Conservation (phyloP, 2,329 filamentous ascomycete species). For the Claviceps purpurea region DNA sequence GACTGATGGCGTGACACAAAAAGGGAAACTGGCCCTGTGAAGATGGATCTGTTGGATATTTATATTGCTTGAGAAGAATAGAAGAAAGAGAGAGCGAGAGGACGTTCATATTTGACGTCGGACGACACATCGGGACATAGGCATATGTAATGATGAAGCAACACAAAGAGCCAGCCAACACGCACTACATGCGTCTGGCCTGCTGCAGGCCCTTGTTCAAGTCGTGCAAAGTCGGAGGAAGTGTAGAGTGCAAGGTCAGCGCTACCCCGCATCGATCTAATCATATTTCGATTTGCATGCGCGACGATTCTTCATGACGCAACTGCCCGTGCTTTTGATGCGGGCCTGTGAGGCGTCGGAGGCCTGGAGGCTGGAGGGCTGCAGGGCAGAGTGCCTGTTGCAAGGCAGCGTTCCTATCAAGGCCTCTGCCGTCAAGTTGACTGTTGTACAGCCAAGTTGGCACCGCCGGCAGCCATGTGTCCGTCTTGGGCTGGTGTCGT, state of each 20-base stretch:
- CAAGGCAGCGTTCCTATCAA: neutral
- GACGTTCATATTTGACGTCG: neutral
- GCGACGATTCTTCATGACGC: constrained; percentile 4
- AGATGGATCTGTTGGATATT: neutral
- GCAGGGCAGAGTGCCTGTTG: neutral
- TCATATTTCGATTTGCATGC: neutral
- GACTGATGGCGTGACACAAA: neutral
- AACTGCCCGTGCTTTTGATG: constrained; percentile 1
- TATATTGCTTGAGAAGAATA: neutral
- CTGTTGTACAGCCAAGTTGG: neutral
- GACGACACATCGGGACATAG: neutral
- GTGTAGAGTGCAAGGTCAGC: neutral
- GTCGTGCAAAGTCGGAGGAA: neutral
- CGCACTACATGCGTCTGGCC: neutral
- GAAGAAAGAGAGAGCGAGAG: neutral
- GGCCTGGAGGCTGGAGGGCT: neutral
- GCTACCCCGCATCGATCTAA: constrained; percentile 3
- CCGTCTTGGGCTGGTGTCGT: neutral
- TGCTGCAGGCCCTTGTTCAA: neutral
- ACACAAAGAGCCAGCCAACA: neutral
- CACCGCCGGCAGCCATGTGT: neutral
- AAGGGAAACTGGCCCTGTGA: neutral
- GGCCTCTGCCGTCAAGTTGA: neutral
- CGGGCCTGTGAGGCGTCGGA: neutral
- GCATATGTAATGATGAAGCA: constrained; percentile 2